Evolutionary conservation across 1,284 basidiomycete genomes (phyloP).

Genomic region (Papiliotrema laurentii): DNA sequence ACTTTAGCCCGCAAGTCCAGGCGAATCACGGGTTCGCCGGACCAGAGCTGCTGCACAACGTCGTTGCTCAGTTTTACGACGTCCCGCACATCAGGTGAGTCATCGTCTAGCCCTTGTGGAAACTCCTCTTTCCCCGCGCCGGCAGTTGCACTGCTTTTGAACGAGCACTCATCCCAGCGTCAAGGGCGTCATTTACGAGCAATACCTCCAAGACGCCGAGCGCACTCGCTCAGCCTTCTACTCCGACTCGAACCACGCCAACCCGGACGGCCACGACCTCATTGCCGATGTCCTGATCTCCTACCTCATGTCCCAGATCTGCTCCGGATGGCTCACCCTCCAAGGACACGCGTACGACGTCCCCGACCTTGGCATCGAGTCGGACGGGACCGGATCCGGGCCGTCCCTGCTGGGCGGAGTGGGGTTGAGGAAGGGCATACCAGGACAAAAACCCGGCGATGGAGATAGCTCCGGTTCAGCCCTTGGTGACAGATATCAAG

Average conservation of each 20-base stretch:
- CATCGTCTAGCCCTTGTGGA: neutral
- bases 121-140: no score
- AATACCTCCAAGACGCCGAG: conserved; percentile 70
- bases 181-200: conserved; percentile 73
- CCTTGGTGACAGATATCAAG: conserved; percentile 37
- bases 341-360: conserved; percentile 62
- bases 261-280: conserved; percentile 69
- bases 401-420: conserved; percentile 44
- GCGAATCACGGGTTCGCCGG: conserved; percentile 73
- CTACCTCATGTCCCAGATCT: conserved; percentile 83
- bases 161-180: conserved; percentile 52
- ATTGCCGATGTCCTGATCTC: conserved; percentile 78
- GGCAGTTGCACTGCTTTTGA: no score
- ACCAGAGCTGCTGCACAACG: conserved; percentile 77
- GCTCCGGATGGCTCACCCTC: conserved; percentile 72
- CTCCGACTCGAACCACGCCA: conserved; percentile 74
- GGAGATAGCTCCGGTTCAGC: conserved; percentile 19
- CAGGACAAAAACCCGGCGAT: conserved; percentile 23
- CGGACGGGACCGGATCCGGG: conserved; percentile 36
- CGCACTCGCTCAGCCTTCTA: conserved; percentile 65
- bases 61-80: conserved; percentile 92
- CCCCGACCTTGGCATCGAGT: conserved; percentile 50
- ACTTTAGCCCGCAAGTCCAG: conserved; percentile 81
- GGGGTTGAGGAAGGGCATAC: conserved; percentile 45
- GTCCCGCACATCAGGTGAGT: conserved; percentile 74